Evolutionary conservation across 164 flowering plant genomes (phyloP).

Genomic region (Brasenia schreberi): DNA sequence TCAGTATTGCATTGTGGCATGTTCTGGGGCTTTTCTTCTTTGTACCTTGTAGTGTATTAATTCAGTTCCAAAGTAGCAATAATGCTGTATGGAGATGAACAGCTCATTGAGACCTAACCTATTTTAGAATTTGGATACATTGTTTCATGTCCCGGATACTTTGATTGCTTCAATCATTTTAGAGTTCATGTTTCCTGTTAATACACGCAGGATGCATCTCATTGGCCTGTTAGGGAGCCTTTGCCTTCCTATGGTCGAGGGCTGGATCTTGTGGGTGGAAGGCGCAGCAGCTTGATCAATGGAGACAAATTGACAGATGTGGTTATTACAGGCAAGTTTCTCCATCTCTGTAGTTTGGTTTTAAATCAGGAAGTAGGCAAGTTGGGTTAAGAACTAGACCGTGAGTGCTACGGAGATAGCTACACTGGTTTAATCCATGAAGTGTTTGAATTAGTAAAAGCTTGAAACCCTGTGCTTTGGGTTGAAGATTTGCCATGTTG

Average conservation of each 20-base stretch:
- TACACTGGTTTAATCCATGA: neutral
- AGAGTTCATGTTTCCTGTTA: neutral
- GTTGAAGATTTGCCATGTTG: too few species aligned
- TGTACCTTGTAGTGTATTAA: too few species aligned
- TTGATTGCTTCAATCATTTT: too few species aligned
- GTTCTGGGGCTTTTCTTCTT: too few species aligned
- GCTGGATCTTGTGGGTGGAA: conserved; percentile 58
- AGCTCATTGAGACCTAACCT: too few species aligned
- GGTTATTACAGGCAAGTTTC: conserved; percentile 57
- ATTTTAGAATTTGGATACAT: too few species aligned
- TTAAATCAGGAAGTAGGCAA: too few species aligned
- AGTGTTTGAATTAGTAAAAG: neutral
- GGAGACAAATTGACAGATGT: conserved; percentile 63
- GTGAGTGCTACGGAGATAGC: neutral
- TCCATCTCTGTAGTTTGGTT: neutral
- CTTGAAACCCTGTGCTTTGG: too few species aligned
- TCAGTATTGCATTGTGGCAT: too few species aligned
- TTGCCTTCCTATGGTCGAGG: conserved; percentile 90
- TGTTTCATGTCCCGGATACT: too few species aligned
- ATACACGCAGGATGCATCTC: conserved; percentile 32
- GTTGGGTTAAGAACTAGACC: neutral
- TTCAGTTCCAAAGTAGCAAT: too few species aligned
- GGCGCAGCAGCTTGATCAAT: conserved; percentile 59
- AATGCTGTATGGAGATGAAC: too few species aligned
- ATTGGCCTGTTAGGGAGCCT: conserved; percentile 61